Conservation (phyloP, 2,329 filamentous ascomycete genomes). For the Exophiala aquamarina region DNA sequence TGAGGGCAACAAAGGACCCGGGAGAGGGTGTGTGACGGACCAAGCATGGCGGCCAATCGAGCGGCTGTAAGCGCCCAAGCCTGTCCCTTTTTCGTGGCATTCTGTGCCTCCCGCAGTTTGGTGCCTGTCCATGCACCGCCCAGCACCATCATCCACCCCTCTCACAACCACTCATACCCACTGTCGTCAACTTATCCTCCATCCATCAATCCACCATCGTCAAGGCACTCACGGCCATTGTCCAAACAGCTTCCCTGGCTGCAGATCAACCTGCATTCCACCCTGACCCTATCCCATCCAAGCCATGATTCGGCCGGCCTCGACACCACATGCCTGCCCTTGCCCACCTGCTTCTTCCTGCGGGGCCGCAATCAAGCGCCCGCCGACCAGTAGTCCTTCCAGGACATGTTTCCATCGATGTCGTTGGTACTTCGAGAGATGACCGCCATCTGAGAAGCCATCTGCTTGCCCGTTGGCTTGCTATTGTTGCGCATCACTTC, state of each 20-base stretch:
- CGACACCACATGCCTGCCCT: constrained; percentile 11
- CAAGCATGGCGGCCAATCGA: constrained; percentile 16
- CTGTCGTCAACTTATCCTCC: constrained; percentile 9
- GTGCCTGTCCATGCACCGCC: constrained; percentile 19
- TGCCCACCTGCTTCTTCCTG: constrained; percentile 14
- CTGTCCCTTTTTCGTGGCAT: background rate
- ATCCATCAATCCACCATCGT: background rate
- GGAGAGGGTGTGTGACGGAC: constrained; percentile 18
- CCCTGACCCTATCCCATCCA: constrained; percentile 4
- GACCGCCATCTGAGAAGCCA: constrained; percentile 8
- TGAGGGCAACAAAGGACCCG: no score
- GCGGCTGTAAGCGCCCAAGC: constrained; percentile 19
- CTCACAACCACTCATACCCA: no score
- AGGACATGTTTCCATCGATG: constrained; percentile 21
- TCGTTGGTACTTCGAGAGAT: constrained; percentile 25
- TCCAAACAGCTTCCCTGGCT: background rate
- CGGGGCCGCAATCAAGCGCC: constrained; percentile 27
- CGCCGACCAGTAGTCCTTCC: constrained; percentile 20
- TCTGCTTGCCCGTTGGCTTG: constrained; percentile 5
- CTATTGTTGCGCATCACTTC: constrained; percentile 11
- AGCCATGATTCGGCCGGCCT: constrained; percentile 19
- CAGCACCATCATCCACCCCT: no score
- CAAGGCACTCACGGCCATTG: no score
- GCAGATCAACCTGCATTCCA: constrained; percentile 19
- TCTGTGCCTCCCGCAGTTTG: background rate